phyloP scores from a whole-genome alignment of 2,329 filamentous ascomycete species.

The Aspergillus neoniger region DNA sequence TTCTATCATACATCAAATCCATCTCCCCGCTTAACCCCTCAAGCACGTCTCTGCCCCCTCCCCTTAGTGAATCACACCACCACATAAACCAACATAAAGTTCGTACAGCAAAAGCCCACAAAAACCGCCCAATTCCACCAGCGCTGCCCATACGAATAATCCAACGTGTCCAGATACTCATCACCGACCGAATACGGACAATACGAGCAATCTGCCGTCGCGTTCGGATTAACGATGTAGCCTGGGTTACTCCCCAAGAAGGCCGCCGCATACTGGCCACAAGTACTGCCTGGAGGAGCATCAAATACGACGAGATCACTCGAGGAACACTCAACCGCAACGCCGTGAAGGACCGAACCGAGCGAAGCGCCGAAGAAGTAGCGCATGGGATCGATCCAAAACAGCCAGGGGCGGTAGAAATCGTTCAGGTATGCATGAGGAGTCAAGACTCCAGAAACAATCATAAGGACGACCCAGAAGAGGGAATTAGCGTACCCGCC shows the following conservation, averaged over 20 bases:
- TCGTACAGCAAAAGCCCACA: conserved; percentile 10
- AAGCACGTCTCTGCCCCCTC: neutral
- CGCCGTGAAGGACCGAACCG: neutral
- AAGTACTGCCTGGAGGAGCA: conserved; percentile 8
- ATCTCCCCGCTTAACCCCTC: neutral
- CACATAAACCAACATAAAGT: neutral
- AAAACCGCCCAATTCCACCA: conserved; percentile 14
- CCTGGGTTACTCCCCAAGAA: neutral
- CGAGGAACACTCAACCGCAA: neutral
- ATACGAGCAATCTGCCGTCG: neutral
- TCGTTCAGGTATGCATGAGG: neutral
- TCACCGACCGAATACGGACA: conserved; percentile 9
- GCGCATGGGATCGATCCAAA: conserved; percentile 12
- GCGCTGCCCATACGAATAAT: conserved; percentile 3
- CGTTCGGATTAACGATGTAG: conserved; percentile 5
- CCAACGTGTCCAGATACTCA: neutral
- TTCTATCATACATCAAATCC: too few species aligned
- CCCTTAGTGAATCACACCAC: neutral
- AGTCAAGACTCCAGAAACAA: neutral
- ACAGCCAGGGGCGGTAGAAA: conserved; percentile 10
- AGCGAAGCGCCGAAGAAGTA: conserved; percentile 12
- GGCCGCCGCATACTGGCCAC: neutral
- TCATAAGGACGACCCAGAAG: neutral
- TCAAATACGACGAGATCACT: conserved; percentile 7
- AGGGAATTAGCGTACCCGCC: neutral